These are phyloP conservation scores for Hypoxylon sp. DNA, from an alignment of 2,329 filamentous ascomycete genomes.

Conservation along the genomic window DNA sequence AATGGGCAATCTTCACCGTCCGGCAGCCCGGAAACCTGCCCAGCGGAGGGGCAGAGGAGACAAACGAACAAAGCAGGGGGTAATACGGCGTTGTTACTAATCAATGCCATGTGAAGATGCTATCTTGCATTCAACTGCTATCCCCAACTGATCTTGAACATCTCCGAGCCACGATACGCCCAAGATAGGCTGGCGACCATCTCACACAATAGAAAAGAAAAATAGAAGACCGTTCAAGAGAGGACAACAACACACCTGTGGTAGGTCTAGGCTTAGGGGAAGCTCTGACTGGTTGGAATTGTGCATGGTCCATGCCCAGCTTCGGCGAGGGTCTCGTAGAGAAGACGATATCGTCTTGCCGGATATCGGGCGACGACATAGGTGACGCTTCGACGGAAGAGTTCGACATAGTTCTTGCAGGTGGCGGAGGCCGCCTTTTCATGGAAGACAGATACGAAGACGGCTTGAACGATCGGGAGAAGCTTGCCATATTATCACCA, in stretches of 20 bases:
- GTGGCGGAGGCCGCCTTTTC: slow-evolving; percentile 59
- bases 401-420: slow-evolving; percentile 59
- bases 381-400: slow-evolving; percentile 59
- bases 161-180: not conserved
- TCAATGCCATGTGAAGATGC: slow-evolving; percentile 9
- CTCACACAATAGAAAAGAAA: slow-evolving; percentile 6
- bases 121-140: slow-evolving; percentile 5
- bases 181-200: not conserved
- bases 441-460: slow-evolving; percentile 57
- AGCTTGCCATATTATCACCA: slow-evolving; percentile 57
- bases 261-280: slow-evolving; percentile 39
- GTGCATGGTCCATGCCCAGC: slow-evolving; percentile 31
- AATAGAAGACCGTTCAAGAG: not conserved
- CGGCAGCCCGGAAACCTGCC: slow-evolving; percentile 23
- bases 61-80: slow-evolving; percentile 10
- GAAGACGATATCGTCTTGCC: slow-evolving; percentile 53
- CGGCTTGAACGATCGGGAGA: slow-evolving; percentile 63
- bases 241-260: slow-evolving; percentile 37
- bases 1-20: slow-evolving; percentile 32
- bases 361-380: slow-evolving; percentile 48
- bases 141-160: not conserved
- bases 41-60: not conserved
- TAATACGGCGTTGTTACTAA: slow-evolving; percentile 6
- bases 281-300: slow-evolving; percentile 25
- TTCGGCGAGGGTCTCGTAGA: slow-evolving; percentile 52